Evolutionary conservation across 257 asterid genomes (phyloP), one percentile per base, ranked within the genome.

Genomic region (Jacaranda mimosifolia): DNA sequence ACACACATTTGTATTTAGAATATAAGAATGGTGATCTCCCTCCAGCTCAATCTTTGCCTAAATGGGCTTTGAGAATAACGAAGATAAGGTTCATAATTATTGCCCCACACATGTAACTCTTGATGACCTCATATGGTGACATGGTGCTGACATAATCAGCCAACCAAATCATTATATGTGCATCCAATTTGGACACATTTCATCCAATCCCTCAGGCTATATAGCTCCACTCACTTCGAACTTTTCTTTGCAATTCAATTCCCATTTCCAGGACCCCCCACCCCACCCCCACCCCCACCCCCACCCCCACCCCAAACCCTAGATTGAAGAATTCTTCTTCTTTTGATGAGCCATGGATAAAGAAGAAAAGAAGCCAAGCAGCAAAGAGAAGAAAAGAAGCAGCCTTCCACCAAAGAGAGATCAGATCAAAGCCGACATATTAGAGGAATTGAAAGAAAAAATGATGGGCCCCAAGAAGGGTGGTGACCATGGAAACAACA

Each of bases 361-460:
- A 14, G 77, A 79, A 68, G 69, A 38, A 21, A 48, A 76, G 21
- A 82, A 78, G 63, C 43, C 19, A 59, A 60, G 18, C 15, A 45
- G 35, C 38, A 62, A 69, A 7, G 49, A 60, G 40, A 26, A 26
- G 32, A 70, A 19, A 7, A 45, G 18, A 10, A 12, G 15, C 18
- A 12, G 19, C 11, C 63, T 63, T 4, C 89, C 88, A 7, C 86
- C 77, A 48, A 72, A 32, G 60, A 80, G 90, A 69, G 88, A 87
- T 6, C 74, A 68, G 64, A 72, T 86, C 80, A 86, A 62, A 51
- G 63, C 39, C 32, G 70, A 14, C 39, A 84, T 86, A 7, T 2
- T 35, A 6, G 79, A 18, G 15, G 79, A 79, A 3, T 14, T 49
- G 0, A 68, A 72, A 53, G 76, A 73, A 72, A 51, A 17, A n/a